These are phyloP conservation scores for Ganoderma sinense DNA, from an alignment of 1,284 basidiomycete genomes.

Conservation along the genomic window DNA sequence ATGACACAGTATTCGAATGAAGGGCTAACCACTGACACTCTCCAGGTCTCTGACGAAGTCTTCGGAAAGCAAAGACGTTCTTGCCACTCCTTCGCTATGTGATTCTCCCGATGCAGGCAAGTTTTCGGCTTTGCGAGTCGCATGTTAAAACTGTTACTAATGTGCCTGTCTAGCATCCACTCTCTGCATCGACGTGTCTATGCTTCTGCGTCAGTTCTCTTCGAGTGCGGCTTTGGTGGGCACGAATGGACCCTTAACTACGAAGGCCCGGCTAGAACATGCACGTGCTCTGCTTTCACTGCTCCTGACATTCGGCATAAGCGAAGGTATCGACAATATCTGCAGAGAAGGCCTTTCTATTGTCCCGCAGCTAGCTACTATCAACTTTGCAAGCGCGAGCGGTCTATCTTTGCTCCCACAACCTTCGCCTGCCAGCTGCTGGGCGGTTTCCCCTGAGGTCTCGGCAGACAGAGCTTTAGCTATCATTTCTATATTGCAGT, in stretches of 20 bases:
- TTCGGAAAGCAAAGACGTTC: constrained; percentile 1
- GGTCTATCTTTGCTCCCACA: constrained; percentile 53
- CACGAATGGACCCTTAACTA: constrained; percentile 3
- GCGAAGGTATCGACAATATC: constrained; percentile 69
- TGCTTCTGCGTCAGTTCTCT: constrained; percentile 33
- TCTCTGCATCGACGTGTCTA: constrained; percentile 40
- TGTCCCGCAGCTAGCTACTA: constrained; percentile 37
- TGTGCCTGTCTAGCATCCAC: constrained; percentile 35
- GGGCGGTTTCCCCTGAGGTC: constrained; percentile 74
- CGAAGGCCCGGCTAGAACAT: constrained; percentile 28
- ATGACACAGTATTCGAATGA: constrained; percentile 6
- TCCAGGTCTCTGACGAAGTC: constrained; percentile 13
- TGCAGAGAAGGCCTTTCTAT: constrained; percentile 58
- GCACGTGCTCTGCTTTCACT: constrained; percentile 44
- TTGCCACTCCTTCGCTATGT: background rate
- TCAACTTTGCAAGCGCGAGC: constrained; percentile 55
- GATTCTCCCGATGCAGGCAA: constrained; percentile 19
- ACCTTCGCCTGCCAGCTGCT: constrained; percentile 51
- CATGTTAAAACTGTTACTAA: background rate
- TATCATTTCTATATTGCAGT: constrained; percentile 72
- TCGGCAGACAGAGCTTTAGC: constrained; percentile 77
- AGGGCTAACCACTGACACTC: background rate
- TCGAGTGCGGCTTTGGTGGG: constrained; percentile 16
- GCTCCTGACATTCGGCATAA: constrained; percentile 52
- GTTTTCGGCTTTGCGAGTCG: background rate